A percentile compares a stretch with the other conserved stretches of the same genome.
These are phyloP conservation scores for Zarea fungicola DNA, from an alignment of 2,329 filamentous ascomycete genomes.

Conservation along the genomic window DNA sequence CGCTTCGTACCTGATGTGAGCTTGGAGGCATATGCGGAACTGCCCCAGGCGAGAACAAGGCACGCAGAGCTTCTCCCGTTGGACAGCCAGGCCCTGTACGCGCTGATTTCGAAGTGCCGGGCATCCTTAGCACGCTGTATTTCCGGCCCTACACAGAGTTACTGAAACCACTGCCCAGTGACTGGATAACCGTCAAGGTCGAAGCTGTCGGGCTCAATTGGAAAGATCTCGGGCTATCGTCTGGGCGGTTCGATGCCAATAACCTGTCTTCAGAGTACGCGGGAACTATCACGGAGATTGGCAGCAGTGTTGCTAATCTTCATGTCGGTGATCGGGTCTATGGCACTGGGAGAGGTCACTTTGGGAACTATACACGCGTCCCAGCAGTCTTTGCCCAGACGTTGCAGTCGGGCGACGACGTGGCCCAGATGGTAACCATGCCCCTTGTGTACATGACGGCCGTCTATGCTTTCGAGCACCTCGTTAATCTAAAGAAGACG, in stretches of 20 bases:
- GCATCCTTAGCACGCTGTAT: slow-evolving; percentile 24
- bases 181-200: slow-evolving; percentile 25
- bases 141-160: slow-evolving; percentile 21
- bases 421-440: slow-evolving; percentile 22
- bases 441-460: slow-evolving; percentile 25
- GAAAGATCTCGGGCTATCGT: slow-evolving; percentile 28
- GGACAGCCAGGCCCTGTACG: slow-evolving; percentile 7
- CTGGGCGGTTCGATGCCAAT: slow-evolving; percentile 21
- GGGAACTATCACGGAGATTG: slow-evolving; percentile 18
- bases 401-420: slow-evolving; percentile 23
- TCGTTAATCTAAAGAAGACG: slow-evolving; percentile 19
- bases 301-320: slow-evolving; percentile 18
- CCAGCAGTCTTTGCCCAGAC: slow-evolving; percentile 21
- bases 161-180: slow-evolving; percentile 14
- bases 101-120: slow-evolving; percentile 23
- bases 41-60: no score
- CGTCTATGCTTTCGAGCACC: slow-evolving; percentile 21
- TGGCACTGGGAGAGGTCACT: slow-evolving; percentile 16
- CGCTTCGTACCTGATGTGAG: background rate
- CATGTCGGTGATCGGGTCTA: slow-evolving; percentile 28
- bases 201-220: slow-evolving; percentile 23
- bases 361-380: slow-evolving; percentile 22
- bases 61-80: no score
- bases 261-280: slow-evolving; percentile 23
- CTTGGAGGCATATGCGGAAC: no score